phyloP scores from a whole-genome alignment of 192 early-diverging fungal species.

The Coemansia erecta region DNA sequence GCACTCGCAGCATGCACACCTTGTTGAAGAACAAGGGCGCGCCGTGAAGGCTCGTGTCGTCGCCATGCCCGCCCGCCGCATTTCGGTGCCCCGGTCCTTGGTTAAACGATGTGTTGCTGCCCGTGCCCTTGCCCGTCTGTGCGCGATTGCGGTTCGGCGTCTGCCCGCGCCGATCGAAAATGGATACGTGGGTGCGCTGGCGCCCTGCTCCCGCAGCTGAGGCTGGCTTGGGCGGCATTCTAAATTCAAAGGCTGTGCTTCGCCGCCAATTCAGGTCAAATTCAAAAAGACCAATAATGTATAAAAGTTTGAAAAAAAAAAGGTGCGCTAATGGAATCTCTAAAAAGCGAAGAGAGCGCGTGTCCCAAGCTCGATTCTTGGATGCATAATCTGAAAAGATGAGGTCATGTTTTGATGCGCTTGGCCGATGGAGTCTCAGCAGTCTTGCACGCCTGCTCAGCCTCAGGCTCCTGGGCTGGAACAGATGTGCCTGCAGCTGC shows the following conservation, averaged over 20 bases:
- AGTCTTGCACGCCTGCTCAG: neutral
- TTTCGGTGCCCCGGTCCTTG: constrained; percentile 6
- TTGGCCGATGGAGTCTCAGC: constrained; percentile 2
- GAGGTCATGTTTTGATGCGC: constrained; percentile 1
- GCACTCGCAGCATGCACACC: constrained; percentile 36
- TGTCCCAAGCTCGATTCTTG: too few species aligned
- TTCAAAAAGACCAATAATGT: neutral
- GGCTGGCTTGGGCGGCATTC: constrained; percentile 16
- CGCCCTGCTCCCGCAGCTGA: constrained; percentile 4
- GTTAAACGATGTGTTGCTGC: constrained; percentile 5
- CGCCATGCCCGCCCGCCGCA: constrained; percentile 12
- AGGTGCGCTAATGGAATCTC: too few species aligned
- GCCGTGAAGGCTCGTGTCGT: constrained; percentile 17
- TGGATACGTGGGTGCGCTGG: constrained; percentile 28
- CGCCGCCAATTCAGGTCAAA: neutral
- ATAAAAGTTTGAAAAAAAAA: constrained; percentile 1
- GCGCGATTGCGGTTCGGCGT: constrained; percentile 21
- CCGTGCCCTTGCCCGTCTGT: constrained; percentile 19
- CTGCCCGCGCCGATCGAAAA: constrained; percentile 40
- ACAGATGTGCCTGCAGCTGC: neutral
- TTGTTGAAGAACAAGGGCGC: constrained; percentile 32
- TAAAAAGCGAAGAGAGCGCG: too few species aligned
- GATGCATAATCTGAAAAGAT: neutral
- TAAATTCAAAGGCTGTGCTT: neutral
- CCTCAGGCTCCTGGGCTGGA: neutral